phyloP scores from a whole-genome alignment of 148 eudicot species.

The Limonium bicolor region DNA sequence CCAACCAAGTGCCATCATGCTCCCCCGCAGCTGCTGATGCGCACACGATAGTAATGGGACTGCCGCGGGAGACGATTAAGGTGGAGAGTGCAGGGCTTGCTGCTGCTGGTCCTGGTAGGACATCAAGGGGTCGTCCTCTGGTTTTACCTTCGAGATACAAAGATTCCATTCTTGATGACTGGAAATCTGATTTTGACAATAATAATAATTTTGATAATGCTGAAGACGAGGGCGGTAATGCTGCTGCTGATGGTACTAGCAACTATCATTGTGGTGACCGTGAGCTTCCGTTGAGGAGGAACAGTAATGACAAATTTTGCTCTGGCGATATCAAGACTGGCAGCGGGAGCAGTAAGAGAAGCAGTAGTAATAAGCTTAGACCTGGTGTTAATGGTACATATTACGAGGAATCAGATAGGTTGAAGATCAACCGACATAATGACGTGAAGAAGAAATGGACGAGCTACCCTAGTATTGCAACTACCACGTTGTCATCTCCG shows the following conservation, averaged over 20 bases:
- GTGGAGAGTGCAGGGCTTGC: conserved; percentile 4
- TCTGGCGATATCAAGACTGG: too few relatives aligned
- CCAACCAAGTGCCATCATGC: conserved; percentile 21
- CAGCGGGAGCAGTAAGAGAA: conserved; percentile 8
- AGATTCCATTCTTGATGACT: conserved; percentile 86
- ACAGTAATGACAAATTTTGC: too few relatives aligned
- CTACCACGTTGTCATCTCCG: too few relatives aligned
- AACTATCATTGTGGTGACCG: too few relatives aligned
- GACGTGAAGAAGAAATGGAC: too few relatives aligned
- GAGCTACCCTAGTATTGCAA: too few relatives aligned
- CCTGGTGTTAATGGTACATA: too few relatives aligned
- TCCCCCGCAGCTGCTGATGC: conserved; percentile 13
- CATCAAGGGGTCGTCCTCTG: conserved; percentile 88
- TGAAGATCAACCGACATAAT: too few relatives aligned
- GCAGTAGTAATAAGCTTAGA: too few relatives aligned
- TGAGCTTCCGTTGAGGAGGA: too few relatives aligned
- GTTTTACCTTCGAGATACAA: conserved; percentile 83
- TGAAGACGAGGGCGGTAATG: conserved; percentile 13
- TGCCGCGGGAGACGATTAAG: conserved; percentile 6
- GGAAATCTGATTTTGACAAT: conserved; percentile 43
- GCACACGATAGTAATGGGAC: too few relatives aligned
- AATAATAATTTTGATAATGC: conserved; percentile 10
- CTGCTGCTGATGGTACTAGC: conserved; percentile 1
- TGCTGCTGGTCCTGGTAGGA: conserved; percentile 13
- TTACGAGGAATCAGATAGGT: too few relatives aligned